Base-by-base conservation (phyloP, 2,329 filamentous ascomycete genomes). In the Pezicula neosporulosa region DNA sequence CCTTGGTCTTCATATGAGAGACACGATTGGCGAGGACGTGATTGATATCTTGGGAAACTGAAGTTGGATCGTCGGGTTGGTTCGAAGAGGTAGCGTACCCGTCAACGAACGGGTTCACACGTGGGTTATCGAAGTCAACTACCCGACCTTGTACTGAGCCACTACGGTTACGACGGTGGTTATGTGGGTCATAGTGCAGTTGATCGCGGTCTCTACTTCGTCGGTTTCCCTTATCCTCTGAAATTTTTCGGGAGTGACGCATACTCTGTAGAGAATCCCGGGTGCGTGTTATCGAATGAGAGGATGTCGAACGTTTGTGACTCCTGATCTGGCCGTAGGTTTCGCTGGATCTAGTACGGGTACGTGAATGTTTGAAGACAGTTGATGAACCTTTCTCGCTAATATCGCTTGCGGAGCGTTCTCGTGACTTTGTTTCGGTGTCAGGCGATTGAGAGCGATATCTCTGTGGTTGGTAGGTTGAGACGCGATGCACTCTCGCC, bases 111-210 rank as follows among this genome's bases (percentile, higher is more conserved):
- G 42, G 42, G 15, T 44, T 44, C 21, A 55, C 53, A 15, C 56
- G 46, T 15, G 58, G 54, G 30, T 56, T 48, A 27, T 59, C 55
- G 43, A 57, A 60, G 30, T 62, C 58, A 13, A 59, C 44, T 6
- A 47, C 47, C 10, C 54, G 55, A 10, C 56, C 58, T 50, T 59
- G 51, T 3, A 62, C 48, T 15, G 53, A 59, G 9, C 56, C 59
- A 16, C 50, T 48, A 7, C 58, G 46, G n/a, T 52, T 56, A 1
- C 53, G 51, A 24, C 35, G 43, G 4, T 50, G 44, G 6, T 54
- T 19, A 2, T 53, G 48, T 16, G 56, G 57, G 30, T 60, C 56
- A 36, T 54, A 60, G 35, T 59, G 54, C 9, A 59, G 38, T 19
- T 55, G 51, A 44, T 60, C 58, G 19, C 56, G 46, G 10, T 58